Percentiles rank a stretch among this genome's conserved stretches.
These are phyloP conservation scores for Wickerhamomyces bisporus DNA, from an alignment of 805 yeast species.

Conservation along the genomic window DNA sequence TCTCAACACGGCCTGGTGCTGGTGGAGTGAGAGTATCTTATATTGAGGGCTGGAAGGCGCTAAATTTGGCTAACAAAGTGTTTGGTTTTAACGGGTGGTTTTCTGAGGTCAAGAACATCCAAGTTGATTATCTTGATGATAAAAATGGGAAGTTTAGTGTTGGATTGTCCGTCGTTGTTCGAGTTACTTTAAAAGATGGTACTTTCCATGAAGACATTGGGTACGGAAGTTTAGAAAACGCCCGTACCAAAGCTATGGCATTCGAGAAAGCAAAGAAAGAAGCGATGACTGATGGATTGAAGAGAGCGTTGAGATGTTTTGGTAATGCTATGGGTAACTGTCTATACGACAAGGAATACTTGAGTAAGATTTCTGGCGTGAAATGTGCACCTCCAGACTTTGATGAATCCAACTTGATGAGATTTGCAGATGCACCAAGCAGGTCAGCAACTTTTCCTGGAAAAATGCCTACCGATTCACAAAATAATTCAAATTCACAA, in stretches of 20 bases:
- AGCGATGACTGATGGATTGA: constrained; percentile 78
- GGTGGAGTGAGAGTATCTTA: constrained; percentile 67
- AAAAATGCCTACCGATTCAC: not conserved
- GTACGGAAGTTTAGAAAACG: constrained; percentile 77
- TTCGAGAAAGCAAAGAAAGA: constrained; percentile 82
- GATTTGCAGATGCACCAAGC: constrained; percentile 22
- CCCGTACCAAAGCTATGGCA: constrained; percentile 65
- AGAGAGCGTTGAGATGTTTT: constrained; percentile 71
- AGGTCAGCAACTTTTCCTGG: constrained; percentile 14
- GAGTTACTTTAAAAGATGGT: constrained; percentile 72
- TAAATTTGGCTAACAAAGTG: constrained; percentile 72
- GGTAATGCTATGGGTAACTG: constrained; percentile 85
- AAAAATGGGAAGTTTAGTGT: constrained; percentile 51
- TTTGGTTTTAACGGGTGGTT: constrained; percentile 85
- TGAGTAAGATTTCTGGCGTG: constrained; percentile 39
- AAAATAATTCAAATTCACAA: not conserved
- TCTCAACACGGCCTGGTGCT: constrained; percentile 71
- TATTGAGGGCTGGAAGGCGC: constrained; percentile 80
- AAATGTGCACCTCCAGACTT: constrained; percentile 41
- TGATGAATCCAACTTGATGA: constrained; percentile 36
- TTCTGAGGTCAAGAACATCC: constrained; percentile 60
- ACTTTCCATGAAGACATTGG: constrained; percentile 81
- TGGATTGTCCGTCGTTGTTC: constrained; percentile 68
- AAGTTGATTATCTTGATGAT: constrained; percentile 68
- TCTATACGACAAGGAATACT: constrained; percentile 68